A percentile compares a stretch with the other conserved stretches of the same genome.
These are phyloP conservation scores for Chiua virens DNA, from an alignment of 768 basidiomycete genomes.

Conservation along the genomic window DNA sequence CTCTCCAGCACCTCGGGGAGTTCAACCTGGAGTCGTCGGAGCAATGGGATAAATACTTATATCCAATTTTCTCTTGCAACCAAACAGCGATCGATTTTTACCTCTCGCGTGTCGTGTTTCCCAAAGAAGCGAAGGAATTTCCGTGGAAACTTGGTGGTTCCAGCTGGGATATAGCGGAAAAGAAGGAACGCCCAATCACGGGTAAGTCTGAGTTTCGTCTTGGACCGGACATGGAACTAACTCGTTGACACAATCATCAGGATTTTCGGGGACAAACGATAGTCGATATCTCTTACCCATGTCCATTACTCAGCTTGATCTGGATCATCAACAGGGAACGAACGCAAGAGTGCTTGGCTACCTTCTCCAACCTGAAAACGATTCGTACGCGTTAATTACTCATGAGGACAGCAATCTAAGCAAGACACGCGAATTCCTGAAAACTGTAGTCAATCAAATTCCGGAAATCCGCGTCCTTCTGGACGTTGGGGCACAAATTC, in stretches of 20 bases:
- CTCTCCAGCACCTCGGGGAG: too few relatives aligned
- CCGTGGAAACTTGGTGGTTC: slow-evolving; percentile 27
- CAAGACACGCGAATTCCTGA: neutral
- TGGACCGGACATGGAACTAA: neutral
- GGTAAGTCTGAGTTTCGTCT: neutral
- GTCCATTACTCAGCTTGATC: slow-evolving; percentile 30
- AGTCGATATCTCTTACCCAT: slow-evolving; percentile 35
- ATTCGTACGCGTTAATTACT: slow-evolving; percentile 9
- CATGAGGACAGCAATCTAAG: neutral
- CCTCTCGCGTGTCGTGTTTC: slow-evolving; percentile 35
- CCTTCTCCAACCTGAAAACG: slow-evolving; percentile 24
- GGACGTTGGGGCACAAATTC: slow-evolving; percentile 56
- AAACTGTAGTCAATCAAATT: too few relatives aligned
- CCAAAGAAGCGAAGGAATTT: slow-evolving; percentile 32
- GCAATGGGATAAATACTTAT: neutral
- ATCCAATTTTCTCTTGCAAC: slow-evolving; percentile 2
- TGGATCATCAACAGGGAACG: slow-evolving; percentile 31
- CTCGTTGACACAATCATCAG: neutral
- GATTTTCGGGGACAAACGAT: slow-evolving; percentile 43
- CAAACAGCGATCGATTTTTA: slow-evolving; percentile 5
- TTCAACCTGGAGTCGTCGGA: slow-evolving; percentile 10
- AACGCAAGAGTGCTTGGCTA: slow-evolving; percentile 39
- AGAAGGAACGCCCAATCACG: slow-evolving; percentile 5
- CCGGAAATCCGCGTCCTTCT: slow-evolving; percentile 44
- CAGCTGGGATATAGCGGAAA: slow-evolving; percentile 38